phyloP scores from a whole-genome alignment of 305 asterid genomes.

The Striga hermonthica region DNA sequence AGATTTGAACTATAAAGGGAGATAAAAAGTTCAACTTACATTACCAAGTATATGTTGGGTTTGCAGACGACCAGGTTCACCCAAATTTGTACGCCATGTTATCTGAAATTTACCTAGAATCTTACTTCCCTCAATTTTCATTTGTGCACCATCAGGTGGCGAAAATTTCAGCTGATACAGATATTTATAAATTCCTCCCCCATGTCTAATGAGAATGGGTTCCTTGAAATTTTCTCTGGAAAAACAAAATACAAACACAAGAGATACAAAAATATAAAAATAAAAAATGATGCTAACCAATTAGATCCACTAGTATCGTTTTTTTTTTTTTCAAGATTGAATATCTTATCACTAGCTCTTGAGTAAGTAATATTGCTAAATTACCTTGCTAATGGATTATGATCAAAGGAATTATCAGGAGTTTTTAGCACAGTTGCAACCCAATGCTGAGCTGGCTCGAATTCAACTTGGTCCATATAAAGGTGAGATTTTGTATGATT shows the following conservation, averaged over 20 bases:
- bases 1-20: constrained; percentile 26
- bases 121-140: constrained; percentile 82
- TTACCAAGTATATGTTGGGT: constrained; percentile 94
- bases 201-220: constrained; percentile 77
- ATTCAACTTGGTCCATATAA: constrained; percentile 98
- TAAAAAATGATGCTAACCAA: constrained; percentile 25
- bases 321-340: too few relatives aligned
- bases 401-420: constrained; percentile 46
- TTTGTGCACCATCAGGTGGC: constrained; percentile 52
- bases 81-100: constrained; percentile 98
- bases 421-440: constrained; percentile 60
- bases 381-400: constrained; percentile 51
- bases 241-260: constrained; percentile 29
- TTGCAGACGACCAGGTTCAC: constrained; percentile 98
- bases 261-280: constrained; percentile 15
- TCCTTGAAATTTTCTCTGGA: constrained; percentile 68
- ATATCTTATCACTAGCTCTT: not conserved
- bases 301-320: too few relatives aligned
- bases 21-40: constrained; percentile 53
- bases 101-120: constrained; percentile 95
- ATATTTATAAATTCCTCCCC: constrained; percentile 88
- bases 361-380: constrained; percentile 23
- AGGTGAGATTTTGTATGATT: constrained; percentile 94
- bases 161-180: constrained; percentile 76
- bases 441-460: constrained; percentile 92